Evolutionary conservation across 345 rosid species (phyloP).

Genomic region (Heritiera fomes): DNA sequence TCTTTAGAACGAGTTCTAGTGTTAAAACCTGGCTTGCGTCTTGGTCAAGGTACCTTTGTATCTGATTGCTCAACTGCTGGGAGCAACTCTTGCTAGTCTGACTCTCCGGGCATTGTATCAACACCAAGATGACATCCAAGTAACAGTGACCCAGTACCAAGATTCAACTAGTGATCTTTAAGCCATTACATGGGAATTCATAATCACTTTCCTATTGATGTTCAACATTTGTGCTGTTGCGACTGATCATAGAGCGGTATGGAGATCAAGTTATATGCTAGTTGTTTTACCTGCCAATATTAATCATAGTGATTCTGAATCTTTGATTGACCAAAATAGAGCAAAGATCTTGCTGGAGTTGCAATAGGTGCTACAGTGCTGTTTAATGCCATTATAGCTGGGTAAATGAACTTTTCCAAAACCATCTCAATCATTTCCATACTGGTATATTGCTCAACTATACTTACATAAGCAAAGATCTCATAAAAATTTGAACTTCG

Average conservation of each 20-base stretch:
- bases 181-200: constrained; percentile 54
- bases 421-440: background rate
- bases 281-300: background rate
- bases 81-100: constrained; percentile 42
- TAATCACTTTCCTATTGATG: constrained; percentile 45
- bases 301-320: background rate
- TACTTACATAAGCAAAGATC: background rate
- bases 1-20: background rate
- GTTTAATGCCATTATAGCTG: constrained; percentile 43
- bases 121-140: constrained; percentile 25
- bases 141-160: constrained; percentile 34
- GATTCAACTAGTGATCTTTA: constrained; percentile 45
- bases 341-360: constrained; percentile 36
- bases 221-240: constrained; percentile 40
- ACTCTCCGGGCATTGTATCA: constrained; percentile 38
- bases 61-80: constrained; percentile 43
- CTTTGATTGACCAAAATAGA: constrained; percentile 26
- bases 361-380: constrained; percentile 40
- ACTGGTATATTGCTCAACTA: background rate
- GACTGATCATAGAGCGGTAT: constrained; percentile 52
- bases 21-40: background rate
- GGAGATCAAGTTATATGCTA: background rate
- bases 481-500: background rate
- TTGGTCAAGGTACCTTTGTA: constrained; percentile 41
- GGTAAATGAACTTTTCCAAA: constrained; percentile 32